A percentile compares a stretch with the other conserved stretches of the same genome.
These are phyloP conservation scores for Diaporthe sp. DNA, from an alignment of 2,329 filamentous ascomycete species.

Conservation along the genomic window DNA sequence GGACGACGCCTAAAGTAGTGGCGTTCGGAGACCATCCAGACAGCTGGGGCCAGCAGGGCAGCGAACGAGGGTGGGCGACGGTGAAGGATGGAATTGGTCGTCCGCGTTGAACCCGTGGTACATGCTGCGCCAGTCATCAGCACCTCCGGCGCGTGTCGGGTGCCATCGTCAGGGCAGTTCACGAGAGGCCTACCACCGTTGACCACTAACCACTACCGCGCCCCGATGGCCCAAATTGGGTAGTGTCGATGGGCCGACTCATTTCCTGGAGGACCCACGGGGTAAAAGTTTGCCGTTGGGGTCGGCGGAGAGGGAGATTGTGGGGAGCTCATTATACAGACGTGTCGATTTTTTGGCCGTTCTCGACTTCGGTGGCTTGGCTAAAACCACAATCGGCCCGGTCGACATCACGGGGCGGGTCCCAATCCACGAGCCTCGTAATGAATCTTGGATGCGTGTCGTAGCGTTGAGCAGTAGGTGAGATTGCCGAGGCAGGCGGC, in stretches of 20 bases:
- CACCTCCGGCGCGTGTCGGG: neutral
- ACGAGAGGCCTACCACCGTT: constrained; percentile 15
- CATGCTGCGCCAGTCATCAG: neutral
- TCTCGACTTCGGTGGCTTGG: constrained; percentile 25
- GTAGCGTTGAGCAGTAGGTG: constrained; percentile 4
- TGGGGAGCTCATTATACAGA: constrained; percentile 10
- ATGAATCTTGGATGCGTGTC: constrained; percentile 9
- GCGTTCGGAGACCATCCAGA: constrained; percentile 16
- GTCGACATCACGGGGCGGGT: constrained; percentile 25
- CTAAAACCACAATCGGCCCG: constrained; percentile 23
- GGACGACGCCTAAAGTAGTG: constrained; percentile 6
- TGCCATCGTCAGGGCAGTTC: neutral
- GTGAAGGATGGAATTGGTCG: constrained; percentile 1
- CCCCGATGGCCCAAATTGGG: constrained; percentile 5
- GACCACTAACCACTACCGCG: neutral
- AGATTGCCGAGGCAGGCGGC: constrained; percentile 17
- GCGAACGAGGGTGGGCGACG: neutral
- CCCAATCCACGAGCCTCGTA: constrained; percentile 17
- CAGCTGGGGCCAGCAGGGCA: constrained; percentile 27
- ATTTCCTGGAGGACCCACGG: constrained; percentile 31
- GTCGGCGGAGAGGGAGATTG: constrained; percentile 16
- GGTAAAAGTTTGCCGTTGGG: constrained; percentile 23
- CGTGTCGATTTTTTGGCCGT: constrained; percentile 7
- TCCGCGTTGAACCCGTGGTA: neutral
- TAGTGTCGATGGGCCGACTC: constrained; percentile 4